Conservation (phyloP, 129 eudicot genomes). For the Erigeron canadensis region DNA sequence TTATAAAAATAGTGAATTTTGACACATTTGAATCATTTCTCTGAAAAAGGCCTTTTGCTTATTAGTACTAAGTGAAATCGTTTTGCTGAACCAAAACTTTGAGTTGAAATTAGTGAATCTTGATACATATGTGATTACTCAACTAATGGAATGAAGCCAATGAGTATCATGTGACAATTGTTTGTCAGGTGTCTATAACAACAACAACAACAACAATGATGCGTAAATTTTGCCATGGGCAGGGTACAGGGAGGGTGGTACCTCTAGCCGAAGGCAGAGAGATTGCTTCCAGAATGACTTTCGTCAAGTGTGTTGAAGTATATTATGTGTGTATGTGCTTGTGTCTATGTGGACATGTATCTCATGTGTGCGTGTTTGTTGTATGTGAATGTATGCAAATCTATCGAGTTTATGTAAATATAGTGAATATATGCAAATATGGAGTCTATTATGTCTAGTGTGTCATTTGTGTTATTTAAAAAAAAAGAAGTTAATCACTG, state of each 20-base stretch:
- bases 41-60: neutral
- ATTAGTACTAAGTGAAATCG: neutral
- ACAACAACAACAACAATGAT: too few relatives aligned
- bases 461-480: neutral
- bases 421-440: neutral
- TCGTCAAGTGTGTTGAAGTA: too few relatives aligned
- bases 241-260: too few relatives aligned
- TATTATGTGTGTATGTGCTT: too few relatives aligned
- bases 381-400: neutral
- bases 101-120: neutral
- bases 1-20: too few relatives aligned
- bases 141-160: too few relatives aligned
- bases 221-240: too few relatives aligned
- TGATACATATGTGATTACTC: neutral
- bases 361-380: neutral
- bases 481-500: neutral
- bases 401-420: neutral
- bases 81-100: slow-evolving; percentile 10
- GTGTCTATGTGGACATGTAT: too few relatives aligned
- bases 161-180: too few relatives aligned
- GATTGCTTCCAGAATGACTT: too few relatives aligned
- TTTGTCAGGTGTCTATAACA: too few relatives aligned
- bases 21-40: neutral
- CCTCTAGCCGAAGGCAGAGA: too few relatives aligned
- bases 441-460: neutral